phyloP scores from a whole-genome alignment of 768 basidiomycete species.

The Podaxis mareebaensis region DNA sequence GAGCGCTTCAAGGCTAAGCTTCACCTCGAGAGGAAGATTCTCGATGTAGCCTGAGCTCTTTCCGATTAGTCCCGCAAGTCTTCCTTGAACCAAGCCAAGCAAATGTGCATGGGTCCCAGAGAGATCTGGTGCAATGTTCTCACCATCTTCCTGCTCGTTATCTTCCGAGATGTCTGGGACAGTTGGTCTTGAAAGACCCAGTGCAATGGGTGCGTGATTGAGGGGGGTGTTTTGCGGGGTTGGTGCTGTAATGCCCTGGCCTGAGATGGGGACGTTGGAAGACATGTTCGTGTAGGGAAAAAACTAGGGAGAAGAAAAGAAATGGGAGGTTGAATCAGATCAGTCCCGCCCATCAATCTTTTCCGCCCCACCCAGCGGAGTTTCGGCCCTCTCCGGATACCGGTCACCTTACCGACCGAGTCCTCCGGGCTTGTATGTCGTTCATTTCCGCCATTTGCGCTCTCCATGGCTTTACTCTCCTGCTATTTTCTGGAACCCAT shows the following conservation, averaged over 20 bases:
- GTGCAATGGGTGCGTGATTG: constrained; percentile 75
- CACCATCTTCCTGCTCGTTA: constrained; percentile 67
- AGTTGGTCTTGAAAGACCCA: constrained; percentile 81
- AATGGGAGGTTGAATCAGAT: constrained; percentile 13
- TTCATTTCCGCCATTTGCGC: neutral
- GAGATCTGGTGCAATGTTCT: constrained; percentile 35
- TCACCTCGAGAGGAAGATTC: constrained; percentile 76
- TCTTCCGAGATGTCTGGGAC: constrained; percentile 88
- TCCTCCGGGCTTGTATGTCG: neutral
- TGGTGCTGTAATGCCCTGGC: constrained; percentile 71
- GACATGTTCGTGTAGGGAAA: constrained; percentile 49
- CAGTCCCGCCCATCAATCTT: constrained; percentile 15
- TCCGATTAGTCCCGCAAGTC: constrained; percentile 82
- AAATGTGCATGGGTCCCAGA: constrained; percentile 59
- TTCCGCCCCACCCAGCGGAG: constrained; percentile 18
- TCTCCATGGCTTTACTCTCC: too few relatives aligned
- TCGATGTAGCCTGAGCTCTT: constrained; percentile 96
- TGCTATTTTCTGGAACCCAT: too few relatives aligned
- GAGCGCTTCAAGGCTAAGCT: constrained; percentile 84
- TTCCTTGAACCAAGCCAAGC: constrained; percentile 85
- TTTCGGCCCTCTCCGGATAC: constrained; percentile 16
- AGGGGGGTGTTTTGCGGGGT: constrained; percentile 94
- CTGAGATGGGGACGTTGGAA: constrained; percentile 63
- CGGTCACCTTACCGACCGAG: neutral
- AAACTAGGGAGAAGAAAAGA: constrained; percentile 15